Evolutionary conservation across 2,329 filamentous ascomycete genomes (phyloP).

Genomic region (Emydomyces testavorans): DNA sequence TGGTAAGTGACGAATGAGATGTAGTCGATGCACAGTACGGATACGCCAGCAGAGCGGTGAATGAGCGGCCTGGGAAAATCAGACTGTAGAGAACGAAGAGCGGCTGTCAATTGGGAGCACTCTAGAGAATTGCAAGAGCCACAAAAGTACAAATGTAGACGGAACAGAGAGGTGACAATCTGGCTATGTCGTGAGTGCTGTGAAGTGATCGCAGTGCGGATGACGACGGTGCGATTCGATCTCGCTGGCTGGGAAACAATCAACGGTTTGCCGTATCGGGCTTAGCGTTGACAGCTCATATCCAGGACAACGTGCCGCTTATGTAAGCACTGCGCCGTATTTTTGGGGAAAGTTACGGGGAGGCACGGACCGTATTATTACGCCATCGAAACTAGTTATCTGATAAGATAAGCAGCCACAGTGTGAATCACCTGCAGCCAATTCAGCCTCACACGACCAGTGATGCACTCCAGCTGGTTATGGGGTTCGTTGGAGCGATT

Average conservation of each 20-base stretch:
- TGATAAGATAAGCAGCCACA: slow-evolving; percentile 5
- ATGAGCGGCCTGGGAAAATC: background rate
- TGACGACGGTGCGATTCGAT: too few relatives aligned
- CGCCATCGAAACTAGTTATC: too few relatives aligned
- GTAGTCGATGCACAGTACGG: background rate
- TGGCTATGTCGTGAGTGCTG: slow-evolving; percentile 5
- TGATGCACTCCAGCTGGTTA: background rate
- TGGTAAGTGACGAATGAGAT: background rate
- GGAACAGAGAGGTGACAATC: background rate
- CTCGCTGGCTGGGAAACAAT: slow-evolving; percentile 20
- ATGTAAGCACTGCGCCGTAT: background rate
- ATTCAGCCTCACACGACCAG: background rate
- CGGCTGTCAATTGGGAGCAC: background rate
- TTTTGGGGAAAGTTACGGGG: background rate
- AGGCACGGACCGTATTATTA: background rate
- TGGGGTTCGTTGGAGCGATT: background rate
- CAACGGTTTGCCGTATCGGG: slow-evolving; percentile 34
- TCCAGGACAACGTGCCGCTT: slow-evolving; percentile 28
- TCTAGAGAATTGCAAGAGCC: background rate
- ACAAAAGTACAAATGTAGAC: background rate
- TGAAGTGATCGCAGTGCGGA: background rate
- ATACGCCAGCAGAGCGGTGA: slow-evolving; percentile 1
- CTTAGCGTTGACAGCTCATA: slow-evolving; percentile 32
- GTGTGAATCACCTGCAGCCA: too few relatives aligned
- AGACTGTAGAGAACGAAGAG: background rate